These are phyloP conservation scores for Ogataea methylovora DNA, from an alignment of 805 yeast genomes.

Conservation along the genomic window DNA sequence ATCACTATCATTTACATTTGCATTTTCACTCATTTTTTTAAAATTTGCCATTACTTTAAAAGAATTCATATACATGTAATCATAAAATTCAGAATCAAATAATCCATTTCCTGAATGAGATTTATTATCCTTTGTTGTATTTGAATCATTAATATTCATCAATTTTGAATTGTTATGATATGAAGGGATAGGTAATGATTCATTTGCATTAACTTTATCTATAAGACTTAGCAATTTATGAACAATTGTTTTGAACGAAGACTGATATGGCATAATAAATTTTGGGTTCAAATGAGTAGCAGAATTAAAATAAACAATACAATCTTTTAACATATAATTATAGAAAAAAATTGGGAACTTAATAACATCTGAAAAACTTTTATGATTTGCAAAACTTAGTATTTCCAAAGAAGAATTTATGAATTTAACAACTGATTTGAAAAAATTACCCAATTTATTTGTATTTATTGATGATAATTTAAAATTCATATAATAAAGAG, in stretches of 20 bases:
- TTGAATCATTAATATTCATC: background rate
- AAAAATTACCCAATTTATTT: no score
- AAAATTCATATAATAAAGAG: no score
- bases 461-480: no score
- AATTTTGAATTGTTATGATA: background rate
- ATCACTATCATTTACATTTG: background rate
- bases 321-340: slow-evolving; percentile 1
- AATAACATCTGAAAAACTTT: no score
- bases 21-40: background rate
- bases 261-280: background rate
- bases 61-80: no score
- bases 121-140: background rate
- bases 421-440: no score
- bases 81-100: no score
- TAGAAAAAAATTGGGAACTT: no score
- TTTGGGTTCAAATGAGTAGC: background rate
- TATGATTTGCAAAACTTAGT: no score
- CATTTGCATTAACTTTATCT: background rate
- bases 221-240: background rate
- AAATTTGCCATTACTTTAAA: background rate
- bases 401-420: no score
- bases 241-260: background rate
- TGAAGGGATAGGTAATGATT: no score
- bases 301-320: background rate
- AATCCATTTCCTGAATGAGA: no score